Evolutionary conservation across 2,329 filamentous ascomycete species (phyloP), one percentile per base, ranked within the genome.

Genomic region (Botrytis porri): DNA sequence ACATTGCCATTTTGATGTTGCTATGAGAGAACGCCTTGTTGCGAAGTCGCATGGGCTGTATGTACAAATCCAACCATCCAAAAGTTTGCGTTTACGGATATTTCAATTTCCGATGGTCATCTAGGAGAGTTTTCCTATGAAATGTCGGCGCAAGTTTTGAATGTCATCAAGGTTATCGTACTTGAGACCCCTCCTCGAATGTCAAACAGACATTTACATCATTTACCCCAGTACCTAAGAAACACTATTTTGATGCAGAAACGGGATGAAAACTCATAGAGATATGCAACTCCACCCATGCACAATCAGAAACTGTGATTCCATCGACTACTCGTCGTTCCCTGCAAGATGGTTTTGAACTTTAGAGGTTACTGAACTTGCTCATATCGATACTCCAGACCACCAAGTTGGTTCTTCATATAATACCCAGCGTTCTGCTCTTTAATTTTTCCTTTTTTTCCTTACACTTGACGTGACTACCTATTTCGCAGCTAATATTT

Each of bases 261-360:
- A 80, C 76, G 75, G 77, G 77, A 80, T 66, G 75, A 79, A 77
- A 76, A 75, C 66, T 71, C 73, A 77, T 76, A 61, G 73, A 78
- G 76, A 78, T 76, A 71, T 80, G 78, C 77, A 79, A 79, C 77
- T 76, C 75, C 74, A 75, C 70, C 76, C 78, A 78, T 80, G 80
- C 77, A 79, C 77, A 78, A 80, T 81, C 76, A 78, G 80, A 81
- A 81, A 81, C 80, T 76, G 75, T 78, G 75, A 76, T 75, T 73
- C 78, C 77, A 77, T 77, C 76, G 74, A 74, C 74, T 76, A 73
- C 71, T 71, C 74, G 45, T 37, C 22, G 35, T 69, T 72, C 70
- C 70, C 51, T 72, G 70, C 41, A 61, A 67, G 70, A 60, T 51
- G 29, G 70, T 69, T 69, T 72, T 61, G 54, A 43, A 69, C 63